These are phyloP conservation scores for Saturnispora galanensis DNA, from an alignment of 805 yeast species.

Conservation along the genomic window DNA sequence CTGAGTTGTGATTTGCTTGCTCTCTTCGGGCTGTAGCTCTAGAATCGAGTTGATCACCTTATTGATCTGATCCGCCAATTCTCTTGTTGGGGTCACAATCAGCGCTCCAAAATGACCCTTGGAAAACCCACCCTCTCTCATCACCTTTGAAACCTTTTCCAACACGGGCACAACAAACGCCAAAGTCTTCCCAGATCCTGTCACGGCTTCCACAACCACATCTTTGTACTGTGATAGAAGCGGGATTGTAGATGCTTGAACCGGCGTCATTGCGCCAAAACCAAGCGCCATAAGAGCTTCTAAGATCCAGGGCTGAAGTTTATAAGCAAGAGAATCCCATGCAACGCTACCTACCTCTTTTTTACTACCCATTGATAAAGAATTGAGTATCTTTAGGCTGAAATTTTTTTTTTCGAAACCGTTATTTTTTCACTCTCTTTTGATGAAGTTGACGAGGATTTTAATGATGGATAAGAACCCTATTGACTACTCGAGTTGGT, in stretches of 20 bases:
- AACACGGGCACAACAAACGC: slow-evolving; percentile 78
- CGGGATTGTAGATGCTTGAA: slow-evolving; percentile 92
- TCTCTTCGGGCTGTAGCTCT: slow-evolving; percentile 43
- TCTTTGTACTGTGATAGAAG: slow-evolving; percentile 76
- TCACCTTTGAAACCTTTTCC: slow-evolving; percentile 43
- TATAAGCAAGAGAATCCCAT: slow-evolving; percentile 49
- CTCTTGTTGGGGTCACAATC: slow-evolving; percentile 62
- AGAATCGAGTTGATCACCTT: slow-evolving; percentile 54
- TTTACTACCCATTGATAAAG: slow-evolving; percentile 7
- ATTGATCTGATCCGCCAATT: slow-evolving; percentile 60
- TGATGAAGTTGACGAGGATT: not conserved
- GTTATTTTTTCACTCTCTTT: not conserved
- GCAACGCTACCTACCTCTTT: slow-evolving; percentile 35
- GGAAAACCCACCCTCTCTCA: slow-evolving; percentile 27
- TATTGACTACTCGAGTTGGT: slow-evolving; percentile 48
- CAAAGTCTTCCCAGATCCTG: slow-evolving; percentile 98
- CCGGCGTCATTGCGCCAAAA: slow-evolving; percentile 83
- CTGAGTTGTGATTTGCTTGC: slow-evolving; percentile 40
- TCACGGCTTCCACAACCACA: slow-evolving; percentile 93
- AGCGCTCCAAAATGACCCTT: slow-evolving; percentile 65
- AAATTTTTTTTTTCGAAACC: not conserved
- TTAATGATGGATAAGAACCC: not conserved
- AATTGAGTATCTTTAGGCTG: not conserved
- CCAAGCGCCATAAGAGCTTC: slow-evolving; percentile 71
- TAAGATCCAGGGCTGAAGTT: slow-evolving; percentile 57